A percentile compares a stretch with the other conserved stretches of the same genome.
These are phyloP conservation scores for Cladosporium phlei DNA, from an alignment of 2,329 filamentous ascomycete genomes.

Conservation along the genomic window DNA sequence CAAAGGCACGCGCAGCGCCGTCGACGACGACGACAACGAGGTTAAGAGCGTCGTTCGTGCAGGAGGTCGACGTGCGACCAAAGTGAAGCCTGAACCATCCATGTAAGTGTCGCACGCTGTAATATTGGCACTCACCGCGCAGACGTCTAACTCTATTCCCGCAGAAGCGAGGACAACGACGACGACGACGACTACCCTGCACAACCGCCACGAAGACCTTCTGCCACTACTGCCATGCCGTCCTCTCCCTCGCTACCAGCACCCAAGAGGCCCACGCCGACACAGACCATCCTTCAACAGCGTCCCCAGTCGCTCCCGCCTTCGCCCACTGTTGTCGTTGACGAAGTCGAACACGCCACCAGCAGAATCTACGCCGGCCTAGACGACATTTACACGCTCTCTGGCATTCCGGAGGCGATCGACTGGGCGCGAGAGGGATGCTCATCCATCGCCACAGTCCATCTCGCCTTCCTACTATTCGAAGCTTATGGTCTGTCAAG, in stretches of 20 bases:
- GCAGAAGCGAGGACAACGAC: constrained; percentile 19
- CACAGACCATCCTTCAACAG: constrained; percentile 18
- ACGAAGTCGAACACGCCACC: constrained; percentile 68
- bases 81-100: constrained; percentile 32
- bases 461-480: constrained; percentile 62
- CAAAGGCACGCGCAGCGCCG: constrained; percentile 39
- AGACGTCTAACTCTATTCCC: not conserved
- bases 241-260: constrained; percentile 19
- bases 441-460: constrained; percentile 67
- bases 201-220: too few species aligned
- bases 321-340: constrained; percentile 71
- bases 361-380: constrained; percentile 63
- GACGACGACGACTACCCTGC: constrained; percentile 16
- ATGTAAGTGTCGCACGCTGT: not conserved
- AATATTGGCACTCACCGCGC: constrained; percentile 29
- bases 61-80: constrained; percentile 27
- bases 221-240: not conserved
- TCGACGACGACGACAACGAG: constrained; percentile 23
- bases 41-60: constrained; percentile 29
- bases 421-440: constrained; percentile 63
- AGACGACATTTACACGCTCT: constrained; percentile 58
- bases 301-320: constrained; percentile 55
- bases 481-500: constrained; percentile 67
- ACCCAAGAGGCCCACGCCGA: constrained; percentile 29
- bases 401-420: constrained; percentile 62